Evolutionary conservation across 306 rosid species (phyloP).

Genomic region (Lathyrus sativus): DNA sequence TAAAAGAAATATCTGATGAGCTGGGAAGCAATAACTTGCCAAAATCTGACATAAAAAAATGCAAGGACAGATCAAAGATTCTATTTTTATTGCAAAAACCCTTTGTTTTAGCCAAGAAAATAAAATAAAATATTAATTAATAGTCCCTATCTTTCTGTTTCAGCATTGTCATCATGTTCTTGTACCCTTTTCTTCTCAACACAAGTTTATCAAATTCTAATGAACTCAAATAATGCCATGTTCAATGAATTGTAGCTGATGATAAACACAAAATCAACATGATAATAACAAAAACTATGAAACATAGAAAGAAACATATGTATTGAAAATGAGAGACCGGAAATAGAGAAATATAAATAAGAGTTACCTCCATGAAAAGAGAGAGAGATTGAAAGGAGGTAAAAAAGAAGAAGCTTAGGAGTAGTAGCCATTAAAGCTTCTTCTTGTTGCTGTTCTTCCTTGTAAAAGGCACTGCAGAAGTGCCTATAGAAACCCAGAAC

Average conservation of each 20-base stretch:
- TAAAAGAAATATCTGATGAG: constrained; percentile 41
- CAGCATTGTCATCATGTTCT: constrained; percentile 28
- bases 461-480: constrained; percentile 3
- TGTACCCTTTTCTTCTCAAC: constrained; percentile 1
- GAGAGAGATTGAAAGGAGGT: constrained; percentile 50
- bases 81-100: constrained; percentile 31
- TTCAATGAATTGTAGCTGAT: not conserved
- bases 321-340: not conserved
- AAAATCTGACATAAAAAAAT: constrained; percentile 29
- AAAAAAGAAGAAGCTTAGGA: constrained; percentile 48
- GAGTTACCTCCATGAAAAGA: constrained; percentile 64
- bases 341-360: not conserved
- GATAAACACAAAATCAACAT: too few species aligned
- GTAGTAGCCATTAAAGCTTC: constrained; percentile 50
- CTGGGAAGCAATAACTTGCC: constrained; percentile 39
- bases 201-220: not conserved
- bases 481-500: constrained; percentile 38
- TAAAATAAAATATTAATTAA: not conserved
- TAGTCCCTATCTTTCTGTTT: constrained; percentile 26
- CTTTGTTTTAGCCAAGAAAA: not conserved
- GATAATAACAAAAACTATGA: too few species aligned
- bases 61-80: constrained; percentile 40
- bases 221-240: constrained; percentile 9
- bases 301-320: not conserved
- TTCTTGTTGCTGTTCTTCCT: constrained; percentile 1